Evolutionary conservation across 345 rosid species (phyloP).

Genomic region (Camelina neglecta): DNA sequence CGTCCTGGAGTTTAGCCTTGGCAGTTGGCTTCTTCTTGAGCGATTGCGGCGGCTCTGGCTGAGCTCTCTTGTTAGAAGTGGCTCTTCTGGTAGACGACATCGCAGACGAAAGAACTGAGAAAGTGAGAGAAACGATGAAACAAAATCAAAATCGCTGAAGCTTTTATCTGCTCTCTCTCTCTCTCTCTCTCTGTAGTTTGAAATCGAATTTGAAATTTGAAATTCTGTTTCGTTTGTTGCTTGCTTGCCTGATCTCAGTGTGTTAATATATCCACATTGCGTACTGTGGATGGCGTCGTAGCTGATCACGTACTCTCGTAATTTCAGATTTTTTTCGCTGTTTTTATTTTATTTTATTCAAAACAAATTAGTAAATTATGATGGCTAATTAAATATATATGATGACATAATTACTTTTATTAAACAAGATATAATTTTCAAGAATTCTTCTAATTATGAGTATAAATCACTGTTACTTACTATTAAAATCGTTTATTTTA

Average conservation of each 20-base stretch:
- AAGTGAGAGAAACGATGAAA: constrained; percentile 22
- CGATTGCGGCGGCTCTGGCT: constrained; percentile 44
- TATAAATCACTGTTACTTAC: not conserved
- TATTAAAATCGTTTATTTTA: not conserved
- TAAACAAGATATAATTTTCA: not conserved
- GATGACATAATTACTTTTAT: not conserved
- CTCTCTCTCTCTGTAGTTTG: not conserved
- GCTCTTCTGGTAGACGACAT: constrained; percentile 43
- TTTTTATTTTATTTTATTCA: not conserved
- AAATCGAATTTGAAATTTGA: constrained; percentile 29
- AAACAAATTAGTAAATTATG: not conserved
- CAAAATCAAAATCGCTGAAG: not conserved
- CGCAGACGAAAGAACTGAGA: constrained; percentile 15
- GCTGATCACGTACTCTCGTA: constrained; percentile 12
- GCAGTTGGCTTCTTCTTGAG: constrained; percentile 49
- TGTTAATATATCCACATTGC: constrained; percentile 5
- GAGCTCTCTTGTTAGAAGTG: constrained; percentile 35
- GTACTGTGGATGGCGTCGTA: not conserved
- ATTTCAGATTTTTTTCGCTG: not conserved
- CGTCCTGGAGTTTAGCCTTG: constrained; percentile 51
- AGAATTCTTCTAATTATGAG: not conserved
- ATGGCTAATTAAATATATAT: not conserved
- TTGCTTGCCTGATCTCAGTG: not conserved
- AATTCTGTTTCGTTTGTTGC: constrained; percentile 27
- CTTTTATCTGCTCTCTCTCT: constrained; percentile 1